A percentile compares a stretch with the other conserved stretches of the same genome.
phyloP scores from a whole-genome alignment of 73 alveolate species.

The Paramecium biaurelia region DNA sequence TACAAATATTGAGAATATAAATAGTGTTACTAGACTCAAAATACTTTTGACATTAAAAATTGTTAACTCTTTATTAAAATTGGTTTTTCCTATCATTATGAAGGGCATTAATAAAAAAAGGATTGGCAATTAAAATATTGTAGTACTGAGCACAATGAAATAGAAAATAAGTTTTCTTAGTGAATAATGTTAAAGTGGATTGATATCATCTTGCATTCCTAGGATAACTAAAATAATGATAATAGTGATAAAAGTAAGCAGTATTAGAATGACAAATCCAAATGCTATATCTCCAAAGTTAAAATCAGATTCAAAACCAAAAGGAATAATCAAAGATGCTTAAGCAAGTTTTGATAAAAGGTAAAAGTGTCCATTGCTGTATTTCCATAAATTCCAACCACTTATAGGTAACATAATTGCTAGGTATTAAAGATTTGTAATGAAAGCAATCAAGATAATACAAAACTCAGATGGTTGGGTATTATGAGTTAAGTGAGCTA shows the following conservation, averaged over 20 bases:
- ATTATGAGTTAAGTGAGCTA: not conserved
- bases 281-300: not conserved
- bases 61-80: not conserved
- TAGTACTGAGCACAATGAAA: not conserved
- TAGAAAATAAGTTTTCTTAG: not conserved
- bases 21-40: not conserved
- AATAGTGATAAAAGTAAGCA: not conserved
- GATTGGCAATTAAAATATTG: not conserved
- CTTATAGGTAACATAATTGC: not conserved
- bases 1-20: not conserved
- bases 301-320: not conserved
- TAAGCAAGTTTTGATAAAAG: not conserved
- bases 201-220: not conserved
- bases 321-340: not conserved
- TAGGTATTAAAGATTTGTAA: not conserved
- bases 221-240: not conserved
- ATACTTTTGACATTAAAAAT: not conserved
- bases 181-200: not conserved
- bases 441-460: not conserved
- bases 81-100: not conserved
- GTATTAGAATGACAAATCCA: not conserved
- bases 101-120: not conserved
- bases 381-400: slow-evolving; percentile 36
- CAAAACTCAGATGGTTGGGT: not conserved
- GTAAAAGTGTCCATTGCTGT: not conserved